Evolutionary conservation across 139 green algal genomes (phyloP).

Genomic region (Tetradesmus lagerheimii): DNA sequence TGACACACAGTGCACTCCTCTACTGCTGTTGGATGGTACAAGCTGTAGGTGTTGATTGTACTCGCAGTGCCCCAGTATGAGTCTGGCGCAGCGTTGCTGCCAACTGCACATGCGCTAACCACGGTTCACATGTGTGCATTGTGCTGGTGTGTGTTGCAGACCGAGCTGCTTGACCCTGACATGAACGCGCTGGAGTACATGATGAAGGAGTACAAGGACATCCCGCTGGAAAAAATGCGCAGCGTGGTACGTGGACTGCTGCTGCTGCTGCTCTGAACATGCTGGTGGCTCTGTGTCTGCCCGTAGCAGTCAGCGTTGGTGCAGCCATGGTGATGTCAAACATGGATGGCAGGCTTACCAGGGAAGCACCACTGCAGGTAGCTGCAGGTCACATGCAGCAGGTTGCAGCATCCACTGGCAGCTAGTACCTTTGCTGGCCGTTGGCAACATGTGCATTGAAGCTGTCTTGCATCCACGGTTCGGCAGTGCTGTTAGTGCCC

Average conservation of each 20-base stretch:
- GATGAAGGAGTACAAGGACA: slow-evolving; percentile 73
- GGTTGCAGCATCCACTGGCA: too few species aligned
- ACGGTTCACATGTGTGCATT: background rate
- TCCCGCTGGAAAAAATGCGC: slow-evolving; percentile 81
- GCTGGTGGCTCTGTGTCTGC: background rate
- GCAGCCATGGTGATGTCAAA: background rate
- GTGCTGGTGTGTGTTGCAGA: slow-evolving; percentile 30
- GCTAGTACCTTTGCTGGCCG: too few species aligned
- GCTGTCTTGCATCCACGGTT: background rate
- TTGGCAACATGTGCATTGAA: too few species aligned
- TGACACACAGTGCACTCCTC: too few species aligned
- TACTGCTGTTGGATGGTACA: slow-evolving; percentile 14
- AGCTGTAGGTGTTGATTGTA: background rate
- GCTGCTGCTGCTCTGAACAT: background rate
- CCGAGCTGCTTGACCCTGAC: slow-evolving; percentile 86
- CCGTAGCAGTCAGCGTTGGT: background rate
- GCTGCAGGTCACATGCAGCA: too few species aligned
- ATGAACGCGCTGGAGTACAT: slow-evolving; percentile 84
- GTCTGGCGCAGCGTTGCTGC: too few species aligned
- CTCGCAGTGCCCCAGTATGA: too few species aligned
- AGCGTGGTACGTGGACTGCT: slow-evolving; percentile 60
- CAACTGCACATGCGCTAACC: too few species aligned
- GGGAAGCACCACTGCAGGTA: too few species aligned
- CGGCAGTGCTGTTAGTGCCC: background rate
- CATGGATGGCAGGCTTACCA: too few species aligned